phyloP scores from a whole-genome alignment of 2,329 filamentous ascomycete species.

The Pseudogymnoascus sp. region DNA sequence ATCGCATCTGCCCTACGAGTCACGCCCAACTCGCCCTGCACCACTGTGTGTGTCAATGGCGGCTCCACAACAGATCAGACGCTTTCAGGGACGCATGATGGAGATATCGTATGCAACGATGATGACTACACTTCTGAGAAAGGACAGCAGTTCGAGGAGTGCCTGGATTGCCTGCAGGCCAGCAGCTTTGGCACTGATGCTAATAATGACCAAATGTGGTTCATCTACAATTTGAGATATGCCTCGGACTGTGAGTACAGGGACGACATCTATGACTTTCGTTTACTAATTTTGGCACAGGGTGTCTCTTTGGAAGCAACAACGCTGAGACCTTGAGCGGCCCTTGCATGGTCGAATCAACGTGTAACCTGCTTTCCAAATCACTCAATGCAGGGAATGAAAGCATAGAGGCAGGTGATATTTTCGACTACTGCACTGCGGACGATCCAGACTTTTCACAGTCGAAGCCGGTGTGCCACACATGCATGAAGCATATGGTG shows the following conservation, averaged over 20 bases:
- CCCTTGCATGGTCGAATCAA: slow-evolving; percentile 5
- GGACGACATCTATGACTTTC: background rate
- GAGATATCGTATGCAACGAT: slow-evolving; percentile 35
- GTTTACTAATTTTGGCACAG: background rate
- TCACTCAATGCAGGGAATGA: slow-evolving; percentile 1
- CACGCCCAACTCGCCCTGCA: slow-evolving; percentile 43
- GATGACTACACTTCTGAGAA: slow-evolving; percentile 13
- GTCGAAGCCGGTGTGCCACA: background rate
- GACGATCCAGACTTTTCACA: background rate
- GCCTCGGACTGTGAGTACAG: slow-evolving; percentile 1
- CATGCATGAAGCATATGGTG: background rate
- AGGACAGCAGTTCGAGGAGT: slow-evolving; percentile 7
- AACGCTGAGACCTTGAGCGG: background rate
- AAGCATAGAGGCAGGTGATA: background rate
- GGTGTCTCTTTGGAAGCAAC: background rate
- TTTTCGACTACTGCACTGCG: background rate
- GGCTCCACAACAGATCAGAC: slow-evolving; percentile 28
- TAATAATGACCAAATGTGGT: slow-evolving; percentile 8
- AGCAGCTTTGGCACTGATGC: slow-evolving; percentile 1
- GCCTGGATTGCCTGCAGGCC: slow-evolving; percentile 3
- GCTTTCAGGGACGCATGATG: slow-evolving; percentile 34
- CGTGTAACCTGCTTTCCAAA: background rate
- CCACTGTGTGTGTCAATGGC: slow-evolving; percentile 38
- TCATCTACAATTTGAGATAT: slow-evolving; percentile 6
- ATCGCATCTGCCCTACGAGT: slow-evolving; percentile 34